Evolutionary conservation across 208 protist species (phyloP).

Genomic region (Entamoeba histolytica): DNA sequence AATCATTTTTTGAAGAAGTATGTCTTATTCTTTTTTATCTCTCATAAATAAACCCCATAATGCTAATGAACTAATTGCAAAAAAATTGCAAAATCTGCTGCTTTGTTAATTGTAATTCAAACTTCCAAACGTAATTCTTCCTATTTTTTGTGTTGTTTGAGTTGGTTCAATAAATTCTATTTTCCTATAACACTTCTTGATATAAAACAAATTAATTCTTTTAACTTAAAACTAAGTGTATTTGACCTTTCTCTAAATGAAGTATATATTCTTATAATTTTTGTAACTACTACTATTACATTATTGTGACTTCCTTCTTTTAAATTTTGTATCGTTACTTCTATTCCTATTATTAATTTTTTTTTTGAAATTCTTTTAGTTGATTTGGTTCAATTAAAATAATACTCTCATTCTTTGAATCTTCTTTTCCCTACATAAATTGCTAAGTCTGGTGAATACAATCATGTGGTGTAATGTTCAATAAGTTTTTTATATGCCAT

Average conservation of each 20-base stretch:
- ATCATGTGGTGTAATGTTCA: background rate
- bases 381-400: background rate
- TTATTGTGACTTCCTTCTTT: background rate
- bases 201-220: background rate
- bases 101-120: background rate
- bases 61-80: background rate
- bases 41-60: background rate
- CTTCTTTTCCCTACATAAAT: background rate
- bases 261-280: background rate
- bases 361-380: background rate
- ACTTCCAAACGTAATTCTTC: background rate
- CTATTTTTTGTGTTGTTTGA: background rate
- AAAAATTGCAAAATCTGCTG: background rate
- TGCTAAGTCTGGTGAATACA: background rate
- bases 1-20: background rate
- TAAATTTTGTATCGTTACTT: background rate
- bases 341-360: background rate
- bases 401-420: background rate
- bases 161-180: background rate
- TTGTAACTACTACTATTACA: background rate
- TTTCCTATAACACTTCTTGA: background rate
- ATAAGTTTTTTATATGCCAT: background rate
- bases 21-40: background rate
- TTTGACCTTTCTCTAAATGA: background rate
- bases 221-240: background rate